These are phyloP conservation scores for Solanum commersonii DNA, from an alignment of 257 asterid genomes.

Conservation along the genomic window DNA sequence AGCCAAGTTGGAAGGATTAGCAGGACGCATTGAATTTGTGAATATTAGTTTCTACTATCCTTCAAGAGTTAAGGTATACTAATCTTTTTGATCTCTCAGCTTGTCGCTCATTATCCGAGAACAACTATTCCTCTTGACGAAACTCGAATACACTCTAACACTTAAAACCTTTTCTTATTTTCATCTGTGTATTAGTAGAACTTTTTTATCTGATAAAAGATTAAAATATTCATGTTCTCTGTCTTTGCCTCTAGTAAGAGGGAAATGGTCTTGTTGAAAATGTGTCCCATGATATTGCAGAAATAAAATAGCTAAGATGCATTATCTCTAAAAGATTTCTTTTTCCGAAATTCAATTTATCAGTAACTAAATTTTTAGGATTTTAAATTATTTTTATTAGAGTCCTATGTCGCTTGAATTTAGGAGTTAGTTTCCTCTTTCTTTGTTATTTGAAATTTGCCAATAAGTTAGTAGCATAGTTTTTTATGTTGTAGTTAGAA, in stretches of 20 bases:
- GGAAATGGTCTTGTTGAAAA: background rate
- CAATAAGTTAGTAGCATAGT: background rate
- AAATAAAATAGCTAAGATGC: background rate
- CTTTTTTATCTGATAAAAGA: background rate
- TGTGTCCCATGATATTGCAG: background rate
- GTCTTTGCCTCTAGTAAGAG: background rate
- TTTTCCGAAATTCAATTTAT: background rate
- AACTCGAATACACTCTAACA: background rate
- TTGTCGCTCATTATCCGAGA: background rate
- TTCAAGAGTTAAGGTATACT: slow-evolving; percentile 59
- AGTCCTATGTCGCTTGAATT: background rate
- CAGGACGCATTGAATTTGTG: slow-evolving; percentile 60
- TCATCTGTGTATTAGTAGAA: background rate
- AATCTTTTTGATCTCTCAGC: background rate
- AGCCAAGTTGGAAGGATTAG: slow-evolving; percentile 51
- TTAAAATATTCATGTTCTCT: background rate
- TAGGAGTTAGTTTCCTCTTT: background rate
- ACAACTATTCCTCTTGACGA: background rate
- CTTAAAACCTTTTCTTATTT: background rate
- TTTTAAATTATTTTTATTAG: too few relatives aligned
- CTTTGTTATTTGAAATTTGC: background rate
- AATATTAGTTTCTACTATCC: slow-evolving; percentile 68
- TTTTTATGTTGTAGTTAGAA: background rate
- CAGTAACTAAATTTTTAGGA: background rate
- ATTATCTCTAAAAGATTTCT: background rate